These are phyloP conservation scores for Zygoascus bituminiphila DNA, from an alignment of 805 yeast genomes.

Conservation along the genomic window DNA sequence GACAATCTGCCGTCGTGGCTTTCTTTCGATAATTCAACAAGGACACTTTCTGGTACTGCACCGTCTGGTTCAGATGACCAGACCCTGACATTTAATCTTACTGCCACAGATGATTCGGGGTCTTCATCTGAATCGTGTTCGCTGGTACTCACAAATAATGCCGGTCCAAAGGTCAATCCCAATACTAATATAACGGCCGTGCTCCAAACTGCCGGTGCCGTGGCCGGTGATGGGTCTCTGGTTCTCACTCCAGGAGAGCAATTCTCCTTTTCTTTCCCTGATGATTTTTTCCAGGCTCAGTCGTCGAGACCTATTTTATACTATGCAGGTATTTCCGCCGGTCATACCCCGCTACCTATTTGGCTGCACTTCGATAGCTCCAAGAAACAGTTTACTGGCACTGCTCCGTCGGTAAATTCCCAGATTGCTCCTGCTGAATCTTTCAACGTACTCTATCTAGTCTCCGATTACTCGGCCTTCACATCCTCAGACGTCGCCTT, in stretches of 20 bases:
- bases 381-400: constrained; percentile 63
- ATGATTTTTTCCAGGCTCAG: constrained; percentile 42
- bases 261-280: constrained; percentile 58
- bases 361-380: constrained; percentile 70
- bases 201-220: constrained; percentile 56
- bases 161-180: constrained; percentile 45
- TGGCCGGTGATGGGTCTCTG: constrained; percentile 68
- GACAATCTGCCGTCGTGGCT: constrained; percentile 71
- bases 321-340: constrained; percentile 73
- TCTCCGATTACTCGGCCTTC: constrained; percentile 68
- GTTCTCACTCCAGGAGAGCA: constrained; percentile 62
- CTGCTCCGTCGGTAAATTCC: constrained; percentile 81
- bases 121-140: constrained; percentile 39
- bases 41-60: constrained; percentile 64
- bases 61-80: constrained; percentile 30
- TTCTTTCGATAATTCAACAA: constrained; percentile 50
- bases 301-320: constrained; percentile 42
- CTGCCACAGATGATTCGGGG: constrained; percentile 59
- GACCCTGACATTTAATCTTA: constrained; percentile 41
- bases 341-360: constrained; percentile 81
- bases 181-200: constrained; percentile 41
- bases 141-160: constrained; percentile 50
- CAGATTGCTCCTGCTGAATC: constrained; percentile 77
- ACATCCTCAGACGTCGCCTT: constrained; percentile 65
- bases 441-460: constrained; percentile 65